Base-by-base conservation (phyloP, 495 filamentous ascomycete species). In the Recurvomyces mirabilis region DNA sequence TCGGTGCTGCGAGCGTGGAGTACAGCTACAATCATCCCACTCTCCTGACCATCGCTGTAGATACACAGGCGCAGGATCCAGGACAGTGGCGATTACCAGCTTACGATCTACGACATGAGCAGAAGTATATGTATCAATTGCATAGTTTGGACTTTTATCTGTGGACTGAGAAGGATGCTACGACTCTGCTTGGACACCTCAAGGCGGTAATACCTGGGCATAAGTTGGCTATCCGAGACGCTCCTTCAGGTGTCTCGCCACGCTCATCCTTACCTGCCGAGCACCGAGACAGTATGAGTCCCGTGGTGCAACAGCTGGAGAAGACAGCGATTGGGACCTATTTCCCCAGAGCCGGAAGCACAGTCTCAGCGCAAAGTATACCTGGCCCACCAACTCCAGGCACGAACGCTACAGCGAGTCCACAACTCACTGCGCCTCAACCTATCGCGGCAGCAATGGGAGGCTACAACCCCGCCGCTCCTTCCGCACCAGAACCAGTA, bases 141-240 rank as follows among this genome's bases (percentile, higher is more conserved):
- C 81, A 93, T 55, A 85, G 84, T 1, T 50, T 94, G 42, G 87
- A 94, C 58, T 72, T 94, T 29, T 94, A 94, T 61, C 88, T 94
- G 62, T 93, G 85, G 84, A 84, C 74, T 0, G 65, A 72, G 38
- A 72, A 80, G 23, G 87, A 94, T 61, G 81, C 81, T 3, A 65
- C 75, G 22, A 66, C 77, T 34, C 87, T 94, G 46, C 64, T 93
- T 40, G 77, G 84, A 48, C 68, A 71, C 19, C 56, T 78, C 24
- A 69, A 76, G 33, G 70, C 66, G 20, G 63, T 86, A 13, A 65
- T 87, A 4, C 71, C 77, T 29, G 55, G 58, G 0, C 52, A 70
- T 24, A 85, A 88, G 51, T 64, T 79, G 20, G 68, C 74, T 24
- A 63, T 83, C 21, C 44, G 72, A 3, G 69, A 76, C 51, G 65